phyloP scores from a whole-genome alignment of 2,329 filamentous ascomycete genomes.

The Dactylella cylindrospora region DNA sequence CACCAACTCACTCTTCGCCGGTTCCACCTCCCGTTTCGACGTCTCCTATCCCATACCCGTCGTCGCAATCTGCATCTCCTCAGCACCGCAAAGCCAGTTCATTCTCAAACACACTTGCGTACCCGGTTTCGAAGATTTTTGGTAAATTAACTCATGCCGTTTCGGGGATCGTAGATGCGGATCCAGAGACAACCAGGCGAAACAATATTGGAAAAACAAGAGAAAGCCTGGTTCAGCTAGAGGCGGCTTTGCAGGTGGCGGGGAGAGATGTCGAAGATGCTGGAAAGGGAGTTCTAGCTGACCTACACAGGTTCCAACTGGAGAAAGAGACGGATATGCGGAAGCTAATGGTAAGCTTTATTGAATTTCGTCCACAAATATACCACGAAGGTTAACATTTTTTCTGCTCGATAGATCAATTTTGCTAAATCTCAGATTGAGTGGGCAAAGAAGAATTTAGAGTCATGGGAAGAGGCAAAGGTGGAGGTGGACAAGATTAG shows the following conservation, averaged over 20 bases:
- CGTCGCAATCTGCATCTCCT: slow-evolving; percentile 45
- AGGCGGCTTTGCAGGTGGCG: slow-evolving; percentile 84
- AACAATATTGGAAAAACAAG: slow-evolving; percentile 95
- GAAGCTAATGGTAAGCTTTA: slow-evolving; percentile 82
- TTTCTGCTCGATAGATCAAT: slow-evolving; percentile 64
- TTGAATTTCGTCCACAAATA: slow-evolving; percentile 1
- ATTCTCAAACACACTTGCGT: slow-evolving; percentile 41
- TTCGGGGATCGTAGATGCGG: slow-evolving; percentile 92
- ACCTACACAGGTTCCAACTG: slow-evolving; percentile 86
- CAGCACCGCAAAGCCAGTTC: slow-evolving; percentile 47
- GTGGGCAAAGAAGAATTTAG: slow-evolving; percentile 88
- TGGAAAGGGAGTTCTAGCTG: slow-evolving; percentile 80
- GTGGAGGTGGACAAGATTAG: slow-evolving; percentile 87
- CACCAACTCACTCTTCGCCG: slow-evolving; percentile 74
- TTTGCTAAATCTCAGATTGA: slow-evolving; percentile 92
- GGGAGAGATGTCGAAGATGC: slow-evolving; percentile 93
- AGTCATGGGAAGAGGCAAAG: slow-evolving; percentile 88
- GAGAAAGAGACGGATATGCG: slow-evolving; percentile 95
- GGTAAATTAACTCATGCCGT: slow-evolving; percentile 93
- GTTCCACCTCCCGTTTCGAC: slow-evolving; percentile 55
- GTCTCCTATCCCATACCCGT: slow-evolving; percentile 72
- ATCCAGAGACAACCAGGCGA: slow-evolving; percentile 86
- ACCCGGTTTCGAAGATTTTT: slow-evolving; percentile 74
- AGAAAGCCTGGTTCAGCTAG: slow-evolving; percentile 76
- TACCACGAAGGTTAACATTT: slow-evolving; percentile 1